phyloP scores from a whole-genome alignment of 768 basidiomycete species.

The Brasilioporus rufonigricans region DNA sequence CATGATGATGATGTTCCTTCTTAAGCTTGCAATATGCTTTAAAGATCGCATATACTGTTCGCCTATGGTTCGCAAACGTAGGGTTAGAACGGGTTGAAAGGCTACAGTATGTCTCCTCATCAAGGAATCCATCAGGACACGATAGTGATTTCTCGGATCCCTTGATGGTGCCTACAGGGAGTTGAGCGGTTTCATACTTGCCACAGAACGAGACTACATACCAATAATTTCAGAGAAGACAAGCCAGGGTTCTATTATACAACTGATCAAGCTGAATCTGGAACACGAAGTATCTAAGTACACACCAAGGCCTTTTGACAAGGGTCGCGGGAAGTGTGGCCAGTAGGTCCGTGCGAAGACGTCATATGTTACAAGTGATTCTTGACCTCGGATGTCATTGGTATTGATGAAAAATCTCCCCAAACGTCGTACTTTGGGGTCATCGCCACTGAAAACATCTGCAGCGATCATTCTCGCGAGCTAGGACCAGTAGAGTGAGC shows the following conservation, averaged over 20 bases:
- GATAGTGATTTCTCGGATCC: slow-evolving; percentile 58
- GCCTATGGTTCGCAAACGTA: slow-evolving; percentile 51
- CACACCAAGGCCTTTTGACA: slow-evolving; percentile 53
- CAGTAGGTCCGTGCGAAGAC: slow-evolving; percentile 54
- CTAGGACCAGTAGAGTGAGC: slow-evolving; percentile 8
- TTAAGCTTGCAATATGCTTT: slow-evolving; percentile 49
- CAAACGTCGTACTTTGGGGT: slow-evolving; percentile 1
- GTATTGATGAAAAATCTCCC: slow-evolving; percentile 17
- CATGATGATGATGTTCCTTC: slow-evolving; percentile 40
- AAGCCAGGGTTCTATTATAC: slow-evolving; percentile 50
- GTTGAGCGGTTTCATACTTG: not conserved
- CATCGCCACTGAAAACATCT: slow-evolving; percentile 15
- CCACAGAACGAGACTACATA: slow-evolving; percentile 18
- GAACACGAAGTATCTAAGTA: not conserved
- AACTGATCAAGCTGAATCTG: not conserved
- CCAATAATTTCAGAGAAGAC: slow-evolving; percentile 69
- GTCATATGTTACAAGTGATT: slow-evolving; percentile 41
- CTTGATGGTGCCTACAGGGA: slow-evolving; percentile 52
- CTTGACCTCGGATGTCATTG: slow-evolving; percentile 16
- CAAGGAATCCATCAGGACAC: slow-evolving; percentile 38
- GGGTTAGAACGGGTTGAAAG: slow-evolving; percentile 53
- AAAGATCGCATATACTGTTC: slow-evolving; percentile 52
- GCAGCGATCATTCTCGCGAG: slow-evolving; percentile 26
- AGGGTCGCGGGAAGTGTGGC: slow-evolving; percentile 51
- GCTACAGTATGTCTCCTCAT: slow-evolving; percentile 40